Evolutionary conservation across 2,329 filamentous ascomycete species (phyloP).

Genomic region (Microthyrium microscopicum): DNA sequence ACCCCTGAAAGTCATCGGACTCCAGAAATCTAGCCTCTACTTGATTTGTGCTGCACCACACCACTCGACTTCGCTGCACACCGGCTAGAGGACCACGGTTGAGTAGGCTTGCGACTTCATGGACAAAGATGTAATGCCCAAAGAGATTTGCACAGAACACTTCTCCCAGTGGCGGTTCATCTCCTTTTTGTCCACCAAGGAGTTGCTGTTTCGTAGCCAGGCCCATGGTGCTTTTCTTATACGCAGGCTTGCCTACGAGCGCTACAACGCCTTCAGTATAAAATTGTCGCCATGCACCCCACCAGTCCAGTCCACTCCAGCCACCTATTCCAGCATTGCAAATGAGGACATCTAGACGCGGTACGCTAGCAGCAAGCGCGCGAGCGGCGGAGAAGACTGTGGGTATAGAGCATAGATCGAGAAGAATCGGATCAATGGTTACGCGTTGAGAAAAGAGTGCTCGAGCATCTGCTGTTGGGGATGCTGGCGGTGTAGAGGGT

Average conservation of each 20-base stretch:
- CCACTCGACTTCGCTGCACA: conserved; percentile 42
- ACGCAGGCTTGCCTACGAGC: conserved; percentile 59
- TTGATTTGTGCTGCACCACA: conserved; percentile 83
- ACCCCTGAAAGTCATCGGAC: conserved; percentile 62
- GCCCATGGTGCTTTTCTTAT: conserved; percentile 49
- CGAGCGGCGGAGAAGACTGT: conserved; percentile 38
- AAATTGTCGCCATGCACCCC: conserved; percentile 35
- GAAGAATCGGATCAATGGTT: conserved; percentile 36
- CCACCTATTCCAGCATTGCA: conserved; percentile 83
- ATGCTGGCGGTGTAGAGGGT: conserved; percentile 13
- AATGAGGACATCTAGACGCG: conserved; percentile 61
- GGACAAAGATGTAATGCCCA: conserved; percentile 80
- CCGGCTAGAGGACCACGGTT: conserved; percentile 24
- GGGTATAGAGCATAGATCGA: conserved; percentile 39
- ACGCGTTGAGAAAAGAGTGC: no score
- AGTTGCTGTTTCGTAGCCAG: conserved; percentile 38
- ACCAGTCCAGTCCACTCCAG: conserved; percentile 66
- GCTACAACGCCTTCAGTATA: conserved; percentile 53
- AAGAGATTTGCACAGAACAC: conserved; percentile 90
- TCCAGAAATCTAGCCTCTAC: no score
- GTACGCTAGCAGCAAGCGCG: conserved; percentile 37
- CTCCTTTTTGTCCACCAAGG: conserved; percentile 10
- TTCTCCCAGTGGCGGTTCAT: conserved; percentile 51
- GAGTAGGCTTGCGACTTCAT: conserved; percentile 63
- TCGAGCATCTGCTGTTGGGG: no score